A percentile compares a stretch with the other conserved stretches of the same genome.
Conservation (phyloP, 306 rosid species). For the Pterocarpus macrocarpus region DNA sequence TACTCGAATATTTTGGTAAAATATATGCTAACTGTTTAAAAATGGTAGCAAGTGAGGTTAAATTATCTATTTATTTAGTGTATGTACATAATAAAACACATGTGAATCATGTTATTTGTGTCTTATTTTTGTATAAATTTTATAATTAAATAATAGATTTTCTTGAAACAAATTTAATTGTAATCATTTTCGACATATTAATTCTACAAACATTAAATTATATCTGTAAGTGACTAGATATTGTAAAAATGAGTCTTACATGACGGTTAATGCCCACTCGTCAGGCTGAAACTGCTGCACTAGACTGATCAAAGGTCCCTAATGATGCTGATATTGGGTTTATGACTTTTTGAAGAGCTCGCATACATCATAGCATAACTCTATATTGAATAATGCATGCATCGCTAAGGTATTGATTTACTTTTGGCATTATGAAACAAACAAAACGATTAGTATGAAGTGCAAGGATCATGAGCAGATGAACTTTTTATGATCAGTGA, state of each 20-base stretch:
- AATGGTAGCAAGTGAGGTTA: too few relatives aligned
- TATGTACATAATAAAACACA: background rate
- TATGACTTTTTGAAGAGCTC: background rate
- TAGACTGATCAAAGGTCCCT: background rate
- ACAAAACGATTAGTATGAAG: conserved; percentile 40
- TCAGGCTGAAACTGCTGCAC: background rate
- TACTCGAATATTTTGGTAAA: too few relatives aligned
- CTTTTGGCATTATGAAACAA: conserved; percentile 29
- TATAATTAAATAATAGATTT: background rate
- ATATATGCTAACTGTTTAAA: too few relatives aligned
- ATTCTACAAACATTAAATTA: background rate
- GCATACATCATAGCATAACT: background rate
- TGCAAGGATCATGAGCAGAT: conserved; percentile 46
- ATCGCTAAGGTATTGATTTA: conserved; percentile 17
- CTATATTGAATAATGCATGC: background rate
- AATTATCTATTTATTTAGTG: too few relatives aligned
- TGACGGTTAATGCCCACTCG: background rate
- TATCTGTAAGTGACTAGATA: background rate
- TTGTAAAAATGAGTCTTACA: background rate
- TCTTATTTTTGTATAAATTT: too few relatives aligned
- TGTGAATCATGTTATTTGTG: background rate
- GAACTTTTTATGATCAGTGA: conserved; percentile 25
- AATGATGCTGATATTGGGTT: background rate
- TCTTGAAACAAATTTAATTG: background rate
- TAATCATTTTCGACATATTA: background rate